Conservation (phyloP, 1,284 basidiomycete species). For the Sporisorium graminicola region DNA sequence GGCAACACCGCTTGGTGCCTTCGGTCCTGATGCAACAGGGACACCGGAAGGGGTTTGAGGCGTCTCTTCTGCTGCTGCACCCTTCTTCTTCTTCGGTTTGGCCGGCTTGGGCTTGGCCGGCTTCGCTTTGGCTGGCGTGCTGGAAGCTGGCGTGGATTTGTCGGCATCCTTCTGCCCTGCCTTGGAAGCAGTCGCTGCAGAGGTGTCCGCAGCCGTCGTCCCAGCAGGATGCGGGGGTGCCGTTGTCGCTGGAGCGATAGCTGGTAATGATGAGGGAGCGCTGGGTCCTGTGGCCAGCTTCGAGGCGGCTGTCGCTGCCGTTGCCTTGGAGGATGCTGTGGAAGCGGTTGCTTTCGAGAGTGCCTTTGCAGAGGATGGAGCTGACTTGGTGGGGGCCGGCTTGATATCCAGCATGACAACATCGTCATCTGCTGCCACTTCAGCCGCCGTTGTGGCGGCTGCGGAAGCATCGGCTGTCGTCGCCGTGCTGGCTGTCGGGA, state of each 20-base stretch:
- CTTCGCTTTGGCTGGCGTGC: constrained; percentile 30
- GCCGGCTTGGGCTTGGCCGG: constrained; percentile 38
- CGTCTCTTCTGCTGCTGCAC: constrained; percentile 19
- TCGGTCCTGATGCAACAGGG: neutral
- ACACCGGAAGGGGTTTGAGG: constrained; percentile 1
- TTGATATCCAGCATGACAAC: constrained; percentile 45
- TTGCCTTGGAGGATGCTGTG: constrained; percentile 1
- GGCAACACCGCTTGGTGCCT: neutral
- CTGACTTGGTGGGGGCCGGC: constrained; percentile 11
- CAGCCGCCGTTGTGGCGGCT: neutral
- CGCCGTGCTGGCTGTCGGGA: neutral
- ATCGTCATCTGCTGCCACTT: constrained; percentile 26
- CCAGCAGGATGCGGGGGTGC: neutral
- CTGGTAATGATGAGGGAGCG: neutral
- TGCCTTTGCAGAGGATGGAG: neutral
- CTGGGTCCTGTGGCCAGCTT: neutral
- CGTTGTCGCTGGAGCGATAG: constrained; percentile 12
- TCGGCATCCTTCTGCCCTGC: constrained; percentile 15
- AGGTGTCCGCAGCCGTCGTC: neutral
- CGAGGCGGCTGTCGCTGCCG: constrained; percentile 12
- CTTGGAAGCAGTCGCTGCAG: constrained; percentile 10
- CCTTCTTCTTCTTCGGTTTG: constrained; percentile 51
- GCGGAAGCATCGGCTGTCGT: neutral
- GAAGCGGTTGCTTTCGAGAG: constrained; percentile 4
- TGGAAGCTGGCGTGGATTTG: constrained; percentile 8